Conservation (phyloP, 2,329 filamentous ascomycete species). For the Hymenoscyphus fraxineus region DNA sequence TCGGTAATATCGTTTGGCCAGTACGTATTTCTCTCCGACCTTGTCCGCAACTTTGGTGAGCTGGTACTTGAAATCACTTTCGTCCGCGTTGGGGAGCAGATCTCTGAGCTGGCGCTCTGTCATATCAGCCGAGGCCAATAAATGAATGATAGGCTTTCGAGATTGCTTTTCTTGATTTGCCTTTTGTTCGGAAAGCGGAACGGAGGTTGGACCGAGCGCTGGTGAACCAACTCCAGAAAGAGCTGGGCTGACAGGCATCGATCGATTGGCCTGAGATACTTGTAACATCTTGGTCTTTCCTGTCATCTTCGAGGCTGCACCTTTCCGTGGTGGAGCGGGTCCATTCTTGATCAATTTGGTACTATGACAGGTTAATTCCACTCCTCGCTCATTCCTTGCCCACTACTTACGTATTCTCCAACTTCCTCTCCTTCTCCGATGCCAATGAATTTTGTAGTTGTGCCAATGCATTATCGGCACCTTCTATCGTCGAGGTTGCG, state of each 20-base stretch:
- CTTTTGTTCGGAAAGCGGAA: slow-evolving; percentile 49
- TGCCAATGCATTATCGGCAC: slow-evolving; percentile 48
- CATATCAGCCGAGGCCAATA: slow-evolving; percentile 53
- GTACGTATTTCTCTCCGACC: slow-evolving; percentile 48
- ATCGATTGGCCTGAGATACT: slow-evolving; percentile 31
- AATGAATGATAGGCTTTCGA: slow-evolving; percentile 54
- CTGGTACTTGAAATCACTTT: slow-evolving; percentile 51
- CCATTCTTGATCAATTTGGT: slow-evolving; percentile 39
- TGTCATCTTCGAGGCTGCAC: slow-evolving; percentile 18
- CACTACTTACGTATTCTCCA: slow-evolving; percentile 43
- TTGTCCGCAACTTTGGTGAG: slow-evolving; percentile 58
- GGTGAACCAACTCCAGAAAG: slow-evolving; percentile 54
- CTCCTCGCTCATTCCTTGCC: slow-evolving; percentile 19
- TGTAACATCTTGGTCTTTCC: slow-evolving; percentile 30
- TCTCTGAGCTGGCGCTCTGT: slow-evolving; percentile 48
- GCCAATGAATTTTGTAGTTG: slow-evolving; percentile 45
- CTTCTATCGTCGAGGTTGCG: slow-evolving; percentile 32
- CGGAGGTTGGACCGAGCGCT: slow-evolving; percentile 46
- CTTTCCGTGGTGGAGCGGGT: slow-evolving; percentile 24
- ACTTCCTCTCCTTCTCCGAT: slow-evolving; percentile 43
- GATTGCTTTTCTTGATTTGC: slow-evolving; percentile 52
- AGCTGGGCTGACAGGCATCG: slow-evolving; percentile 53
- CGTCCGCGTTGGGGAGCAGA: slow-evolving; percentile 44
- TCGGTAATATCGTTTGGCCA: slow-evolving; percentile 57
- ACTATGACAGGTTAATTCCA: slow-evolving; percentile 37